These are phyloP conservation scores for Colletotrichum sp. DNA, from an alignment of 2,329 filamentous ascomycete genomes.

Conservation along the genomic window DNA sequence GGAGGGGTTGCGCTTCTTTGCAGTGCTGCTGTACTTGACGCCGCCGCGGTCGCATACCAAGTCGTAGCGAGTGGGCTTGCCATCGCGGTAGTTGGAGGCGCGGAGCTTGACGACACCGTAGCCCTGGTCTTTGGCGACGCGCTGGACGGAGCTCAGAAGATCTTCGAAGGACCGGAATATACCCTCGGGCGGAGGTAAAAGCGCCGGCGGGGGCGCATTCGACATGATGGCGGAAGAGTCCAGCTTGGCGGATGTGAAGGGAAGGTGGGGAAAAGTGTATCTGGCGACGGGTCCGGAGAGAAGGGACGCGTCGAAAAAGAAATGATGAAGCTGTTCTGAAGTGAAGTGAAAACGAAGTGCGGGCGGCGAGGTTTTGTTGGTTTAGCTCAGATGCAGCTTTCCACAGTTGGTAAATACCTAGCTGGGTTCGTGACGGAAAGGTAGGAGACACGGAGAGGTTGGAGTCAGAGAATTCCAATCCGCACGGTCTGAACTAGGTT, in stretches of 20 bases:
- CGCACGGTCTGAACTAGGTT: slow-evolving; percentile 27
- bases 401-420: not conserved
- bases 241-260: slow-evolving; percentile 27
- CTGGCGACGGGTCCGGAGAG: slow-evolving; percentile 11
- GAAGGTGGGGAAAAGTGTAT: slow-evolving; percentile 21
- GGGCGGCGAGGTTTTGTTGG: slow-evolving; percentile 12
- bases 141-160: slow-evolving; percentile 60
- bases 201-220: slow-evolving; percentile 49
- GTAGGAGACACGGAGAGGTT: slow-evolving; percentile 21
- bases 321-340: slow-evolving; percentile 21
- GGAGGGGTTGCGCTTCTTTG: slow-evolving; percentile 67
- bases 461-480: slow-evolving; percentile 28
- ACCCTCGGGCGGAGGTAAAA: slow-evolving; percentile 62
- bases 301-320: slow-evolving; percentile 18
- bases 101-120: slow-evolving; percentile 67
- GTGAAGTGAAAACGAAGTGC: slow-evolving; percentile 21
- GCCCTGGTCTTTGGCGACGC: slow-evolving; percentile 64
- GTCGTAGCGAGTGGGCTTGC: slow-evolving; percentile 66
- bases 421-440: not conserved
- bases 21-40: slow-evolving; percentile 68
- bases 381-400: slow-evolving; percentile 3
- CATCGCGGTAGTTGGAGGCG: slow-evolving; percentile 67
- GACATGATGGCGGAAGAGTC: slow-evolving; percentile 42
- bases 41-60: slow-evolving; percentile 67
- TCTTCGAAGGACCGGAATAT: slow-evolving; percentile 66